These are phyloP conservation scores for Polytrichum formosum DNA, from an alignment of 225 moss, liverwort and hornwort genomes.

Conservation along the genomic window DNA sequence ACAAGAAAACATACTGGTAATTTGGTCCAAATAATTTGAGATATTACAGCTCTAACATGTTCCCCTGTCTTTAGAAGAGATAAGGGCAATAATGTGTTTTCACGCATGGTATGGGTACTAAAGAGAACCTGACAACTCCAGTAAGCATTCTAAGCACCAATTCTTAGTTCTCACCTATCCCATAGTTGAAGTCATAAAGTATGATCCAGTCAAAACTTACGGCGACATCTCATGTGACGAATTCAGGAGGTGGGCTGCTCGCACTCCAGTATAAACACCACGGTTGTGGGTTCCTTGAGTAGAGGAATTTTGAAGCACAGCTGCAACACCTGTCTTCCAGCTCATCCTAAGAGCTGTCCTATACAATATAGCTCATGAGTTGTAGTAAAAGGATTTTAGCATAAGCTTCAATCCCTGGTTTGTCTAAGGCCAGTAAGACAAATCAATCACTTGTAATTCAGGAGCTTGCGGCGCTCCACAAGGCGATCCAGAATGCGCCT, in stretches of 20 bases:
- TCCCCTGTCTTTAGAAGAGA: conserved; percentile 22
- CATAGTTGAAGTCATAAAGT: too few species aligned
- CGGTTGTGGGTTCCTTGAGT: conserved; percentile 14
- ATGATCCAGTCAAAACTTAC: too few species aligned
- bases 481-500: conserved; percentile 58
- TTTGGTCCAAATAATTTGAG: conserved; percentile 13
- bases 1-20: conserved; percentile 24
- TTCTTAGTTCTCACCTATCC: too few species aligned
- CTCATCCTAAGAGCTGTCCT: too few species aligned
- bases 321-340: background rate
- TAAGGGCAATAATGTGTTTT: conserved; percentile 34
- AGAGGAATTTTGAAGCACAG: conserved; percentile 9
- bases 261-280: conserved; percentile 10
- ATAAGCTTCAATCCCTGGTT: background rate
- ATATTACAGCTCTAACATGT: conserved; percentile 26
- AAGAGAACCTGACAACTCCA: background rate
- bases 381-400: background rate
- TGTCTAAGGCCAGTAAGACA: background rate
- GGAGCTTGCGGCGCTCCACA: conserved; percentile 41
- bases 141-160: too few species aligned
- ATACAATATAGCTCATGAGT: too few species aligned
- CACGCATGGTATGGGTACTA: conserved; percentile 23
- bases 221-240: background rate
- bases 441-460: conserved; percentile 15
- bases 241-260: background rate